Percentiles rank a stretch among this genome's conserved stretches.
Conservation (phyloP, 805 yeast genomes). For the Komagataella ulmi region DNA sequence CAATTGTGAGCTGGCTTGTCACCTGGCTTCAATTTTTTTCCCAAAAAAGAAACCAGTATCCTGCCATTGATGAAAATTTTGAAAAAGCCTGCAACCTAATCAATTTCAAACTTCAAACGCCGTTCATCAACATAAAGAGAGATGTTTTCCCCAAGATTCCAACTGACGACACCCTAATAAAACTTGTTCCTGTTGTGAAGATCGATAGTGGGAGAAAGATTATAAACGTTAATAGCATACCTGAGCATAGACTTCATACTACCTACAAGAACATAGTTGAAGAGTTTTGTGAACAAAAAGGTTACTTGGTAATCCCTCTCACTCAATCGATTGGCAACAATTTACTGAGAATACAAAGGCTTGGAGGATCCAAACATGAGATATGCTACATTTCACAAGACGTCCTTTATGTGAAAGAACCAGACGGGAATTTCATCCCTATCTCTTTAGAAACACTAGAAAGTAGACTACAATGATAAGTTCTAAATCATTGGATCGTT, state of each 20-base stretch:
- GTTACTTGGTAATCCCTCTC: slow-evolving; percentile 26
- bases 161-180: not conserved
- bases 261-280: slow-evolving; percentile 57
- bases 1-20: not conserved
- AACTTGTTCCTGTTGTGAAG: not conserved
- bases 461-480: not conserved
- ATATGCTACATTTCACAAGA: slow-evolving; percentile 49
- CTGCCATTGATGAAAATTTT: not conserved
- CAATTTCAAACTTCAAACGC: not conserved
- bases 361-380: not conserved
- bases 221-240: slow-evolving; percentile 18
- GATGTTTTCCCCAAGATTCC: not conserved
- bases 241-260: slow-evolving; percentile 21
- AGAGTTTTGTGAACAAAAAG: slow-evolving; percentile 39
- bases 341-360: slow-evolving; percentile 5
- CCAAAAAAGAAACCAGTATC: not conserved
- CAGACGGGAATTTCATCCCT: slow-evolving; percentile 25
- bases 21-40: not conserved
- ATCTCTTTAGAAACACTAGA: slow-evolving; percentile 19
- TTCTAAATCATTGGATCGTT: not conserved
- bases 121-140: not conserved
- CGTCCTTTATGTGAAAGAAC: slow-evolving; percentile 37
- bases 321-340: slow-evolving; percentile 20
- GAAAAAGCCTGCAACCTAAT: not conserved
- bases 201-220: not conserved